Evolutionary conservation across 169 alveolate genomes (phyloP), one percentile per base, ranked within the genome.

Genomic region (Eimeria tenella): DNA sequence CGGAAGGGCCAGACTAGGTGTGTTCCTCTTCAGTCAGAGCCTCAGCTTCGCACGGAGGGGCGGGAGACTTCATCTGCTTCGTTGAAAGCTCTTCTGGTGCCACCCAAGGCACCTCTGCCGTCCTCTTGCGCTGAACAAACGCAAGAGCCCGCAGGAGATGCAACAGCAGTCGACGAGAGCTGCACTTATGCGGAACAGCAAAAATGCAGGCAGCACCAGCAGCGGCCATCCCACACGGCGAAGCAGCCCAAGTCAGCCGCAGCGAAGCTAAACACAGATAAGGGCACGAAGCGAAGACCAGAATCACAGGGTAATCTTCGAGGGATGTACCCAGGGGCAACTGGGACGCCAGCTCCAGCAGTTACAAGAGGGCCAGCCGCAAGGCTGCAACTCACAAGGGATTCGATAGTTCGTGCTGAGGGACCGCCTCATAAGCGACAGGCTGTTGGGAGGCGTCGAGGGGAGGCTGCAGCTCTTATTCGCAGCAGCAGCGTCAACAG

Each of bases 381-480:
- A 23, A 23, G 50, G 4, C 19, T 77, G 15, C 87, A 52, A 15
- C 50, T 77, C 21, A 49, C 52, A 21, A 52, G 90, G 42, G 90
- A 74, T 74, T 25, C 71, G 25, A 56, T 17, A 21, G 60, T 65
- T 19, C 75, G 90, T 21, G 71, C 77, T 49, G 90, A 82, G 56
- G 90, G 90, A 5, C 90, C 90, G 13, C 90, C 90, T 58, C 90
- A 82, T 25, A 82, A 82, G 74, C 90, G 90, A 4, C 90, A 82
- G 75, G 90, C 90, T 5, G 74, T 82, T 50, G 90, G 31, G 90
- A 6, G 75, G 71, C 25, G 60, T 4, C 21, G 90, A 50, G 90
- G 74, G 13, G 90, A 82, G 56, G 49, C 74, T 10, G 71, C 31
- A 56, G 75, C 60, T 7, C 74, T n/a, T 7, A 58, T 6, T 4